A percentile compares a stretch with the other conserved stretches of the same genome.
Conservation (phyloP, 495 filamentous ascomycete species). For the Sordaria brevicollis region DNA sequence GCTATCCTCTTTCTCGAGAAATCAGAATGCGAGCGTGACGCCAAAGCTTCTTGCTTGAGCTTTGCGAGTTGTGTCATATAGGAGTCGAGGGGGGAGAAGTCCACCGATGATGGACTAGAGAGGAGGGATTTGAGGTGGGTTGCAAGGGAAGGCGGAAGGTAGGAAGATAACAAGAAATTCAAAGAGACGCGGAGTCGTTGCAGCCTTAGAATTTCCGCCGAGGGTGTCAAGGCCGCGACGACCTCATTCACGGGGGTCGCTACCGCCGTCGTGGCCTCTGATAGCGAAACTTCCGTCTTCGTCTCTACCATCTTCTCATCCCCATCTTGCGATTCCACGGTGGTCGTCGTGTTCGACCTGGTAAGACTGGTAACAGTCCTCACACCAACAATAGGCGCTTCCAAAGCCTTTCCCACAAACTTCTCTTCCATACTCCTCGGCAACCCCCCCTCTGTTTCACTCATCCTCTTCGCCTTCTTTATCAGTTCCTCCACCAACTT, state of each 20-base stretch:
- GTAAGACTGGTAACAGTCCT: constrained; percentile 20
- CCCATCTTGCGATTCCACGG: background rate
- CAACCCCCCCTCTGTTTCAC: constrained; percentile 41
- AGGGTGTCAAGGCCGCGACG: constrained; percentile 34
- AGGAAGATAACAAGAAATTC: constrained; percentile 64
- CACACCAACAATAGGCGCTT: constrained; percentile 59
- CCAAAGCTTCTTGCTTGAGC: constrained; percentile 57
- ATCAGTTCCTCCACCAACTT: constrained; percentile 61
- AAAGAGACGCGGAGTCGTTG: constrained; percentile 67
- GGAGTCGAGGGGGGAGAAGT: constrained; percentile 60
- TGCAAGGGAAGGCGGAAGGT: constrained; percentile 48
- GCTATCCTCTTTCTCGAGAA: constrained; percentile 59
- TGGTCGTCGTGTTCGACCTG: background rate
- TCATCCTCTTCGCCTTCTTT: constrained; percentile 62
- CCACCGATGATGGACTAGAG: constrained; percentile 18
- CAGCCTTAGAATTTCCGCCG: constrained; percentile 45
- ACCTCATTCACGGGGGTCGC: constrained; percentile 12
- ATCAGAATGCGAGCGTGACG: constrained; percentile 53
- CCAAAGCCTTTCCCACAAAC: constrained; percentile 66
- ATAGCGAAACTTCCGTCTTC: constrained; percentile 31
- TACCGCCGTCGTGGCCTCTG: constrained; percentile 9
- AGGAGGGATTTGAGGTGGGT: constrained; percentile 40
- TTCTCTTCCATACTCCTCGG: constrained; percentile 78
- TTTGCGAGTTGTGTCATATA: constrained; percentile 54
- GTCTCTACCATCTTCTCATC: background rate